Base-by-base conservation (phyloP, 2,329 filamentous ascomycete genomes). In the Rhinocladiella mackenziei region DNA sequence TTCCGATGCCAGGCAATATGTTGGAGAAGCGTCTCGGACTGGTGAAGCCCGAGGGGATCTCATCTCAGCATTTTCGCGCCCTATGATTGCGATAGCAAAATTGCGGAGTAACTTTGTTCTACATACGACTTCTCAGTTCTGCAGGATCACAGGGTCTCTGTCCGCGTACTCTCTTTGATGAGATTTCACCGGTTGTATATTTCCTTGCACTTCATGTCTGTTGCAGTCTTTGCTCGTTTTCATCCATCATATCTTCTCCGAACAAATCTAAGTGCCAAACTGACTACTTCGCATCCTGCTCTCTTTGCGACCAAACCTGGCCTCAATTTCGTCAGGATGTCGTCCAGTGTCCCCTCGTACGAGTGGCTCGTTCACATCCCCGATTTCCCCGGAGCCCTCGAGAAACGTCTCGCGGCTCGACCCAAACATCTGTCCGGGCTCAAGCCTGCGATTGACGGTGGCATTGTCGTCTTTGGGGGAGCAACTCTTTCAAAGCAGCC, bases 331-430 rank as follows among this genome's bases (percentile, higher is more conserved):
- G 22, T 17, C 42, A 43, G 50, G 35, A 49, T 53, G 50, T 43
- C 48, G 18, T 45, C 50, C 13, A 26, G 38, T 11, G 13, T 19
- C 15, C 40, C 50, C 22, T 28, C 43, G n/a, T 74, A 68, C 49
- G 80, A 86, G 63, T 88, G 81, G 71, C 74, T 88, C 26, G 80
- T 83, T 56, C 71, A 87, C 45, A 60, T 86, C 26, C 83, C 81
- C 9, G 83, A 87, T 63, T 77, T 80, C 62, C 74, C 80, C 1
- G 79, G 75, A 29, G 70, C 65, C 14, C 65, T 74, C 47, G 72
- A 72, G 53, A 83, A 83, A 71, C 54, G 56, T 9, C 45, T 58
- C 3, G 50, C 43, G 2, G 54, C 45, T 14, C 54, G 56, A 4
- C 46, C 56, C 1, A 20, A 38, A 19, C 56, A 58, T 41, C 46